A percentile compares a stretch with the other conserved stretches of the same genome.
These are phyloP conservation scores for Botrytis sinoallii DNA, from an alignment of 2,329 filamentous ascomycete genomes.

Conservation along the genomic window DNA sequence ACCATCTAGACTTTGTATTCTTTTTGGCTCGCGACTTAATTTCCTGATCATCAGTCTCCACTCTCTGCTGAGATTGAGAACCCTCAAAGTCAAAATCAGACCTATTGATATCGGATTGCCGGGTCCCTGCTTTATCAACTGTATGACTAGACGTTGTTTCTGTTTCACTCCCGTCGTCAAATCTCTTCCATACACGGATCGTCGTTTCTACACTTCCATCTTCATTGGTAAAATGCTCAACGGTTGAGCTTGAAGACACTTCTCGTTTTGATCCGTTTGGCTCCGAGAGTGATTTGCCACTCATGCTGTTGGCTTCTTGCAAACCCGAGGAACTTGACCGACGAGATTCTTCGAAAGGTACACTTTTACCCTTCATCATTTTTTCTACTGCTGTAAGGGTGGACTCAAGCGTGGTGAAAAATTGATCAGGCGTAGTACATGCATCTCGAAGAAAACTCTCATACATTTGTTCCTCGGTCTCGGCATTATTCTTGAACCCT, in stretches of 20 bases:
- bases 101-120: neutral
- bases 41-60: neutral
- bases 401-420: slow-evolving; percentile 7
- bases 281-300: neutral
- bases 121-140: neutral
- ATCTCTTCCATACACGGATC: slow-evolving; percentile 19
- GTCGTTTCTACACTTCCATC: slow-evolving; percentile 25
- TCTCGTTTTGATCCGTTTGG: neutral
- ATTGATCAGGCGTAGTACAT: slow-evolving; percentile 7
- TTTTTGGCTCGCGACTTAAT: neutral
- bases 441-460: slow-evolving; percentile 25
- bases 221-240: slow-evolving; percentile 20
- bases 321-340: neutral
- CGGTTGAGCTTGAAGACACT: slow-evolving; percentile 22
- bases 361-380: slow-evolving; percentile 1
- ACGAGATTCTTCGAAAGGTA: neutral
- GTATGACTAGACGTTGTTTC: slow-evolving; percentile 20
- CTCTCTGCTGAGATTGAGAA: neutral
- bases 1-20: slow-evolving; percentile 21
- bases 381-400: slow-evolving; percentile 7
- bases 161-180: slow-evolving; percentile 22
- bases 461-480: slow-evolving; percentile 37
- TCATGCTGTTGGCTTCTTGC: neutral
- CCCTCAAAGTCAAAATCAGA: neutral
- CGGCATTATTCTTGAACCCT: slow-evolving; percentile 2